A percentile compares a stretch with the other conserved stretches of the same genome.
Evolutionary conservation across 2,329 filamentous ascomycete species (phyloP).

Genomic region (Ophiosphaerella korrae): DNA sequence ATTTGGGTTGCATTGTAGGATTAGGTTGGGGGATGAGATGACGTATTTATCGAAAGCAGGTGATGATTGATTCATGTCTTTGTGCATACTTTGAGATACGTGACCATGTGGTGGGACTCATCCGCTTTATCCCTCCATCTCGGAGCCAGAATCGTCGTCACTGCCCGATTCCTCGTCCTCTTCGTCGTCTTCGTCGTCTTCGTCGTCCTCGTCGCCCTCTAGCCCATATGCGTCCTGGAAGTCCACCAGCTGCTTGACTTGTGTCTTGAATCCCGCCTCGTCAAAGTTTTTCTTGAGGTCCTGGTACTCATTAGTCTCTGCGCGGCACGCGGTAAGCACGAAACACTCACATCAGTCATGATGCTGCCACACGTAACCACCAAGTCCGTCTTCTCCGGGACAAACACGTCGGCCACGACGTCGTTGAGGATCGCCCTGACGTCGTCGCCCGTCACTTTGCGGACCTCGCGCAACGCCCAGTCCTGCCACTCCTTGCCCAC

Average conservation of each 20-base stretch:
- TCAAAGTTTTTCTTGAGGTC: slow-evolving; percentile 76
- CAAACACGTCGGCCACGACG: slow-evolving; percentile 79
- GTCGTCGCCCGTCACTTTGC: slow-evolving; percentile 75
- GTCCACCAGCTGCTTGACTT: slow-evolving; percentile 73
- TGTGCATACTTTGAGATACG: background rate
- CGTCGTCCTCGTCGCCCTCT: slow-evolving; percentile 63
- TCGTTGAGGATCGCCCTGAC: slow-evolving; percentile 76
- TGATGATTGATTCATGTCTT: background rate
- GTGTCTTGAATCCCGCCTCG: slow-evolving; percentile 76
- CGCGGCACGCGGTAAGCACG: background rate
- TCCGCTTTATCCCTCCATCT: slow-evolving; percentile 30
- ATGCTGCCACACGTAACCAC: slow-evolving; percentile 86
- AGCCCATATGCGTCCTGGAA: slow-evolving; percentile 93
- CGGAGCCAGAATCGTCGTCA: slow-evolving; percentile 27
- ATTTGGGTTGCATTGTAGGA: background rate
- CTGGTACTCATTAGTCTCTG: slow-evolving; percentile 52
- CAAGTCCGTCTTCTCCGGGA: slow-evolving; percentile 78
- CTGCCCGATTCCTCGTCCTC: slow-evolving; percentile 65
- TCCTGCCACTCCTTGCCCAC: slow-evolving; percentile 79
- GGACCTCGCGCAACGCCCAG: slow-evolving; percentile 75
- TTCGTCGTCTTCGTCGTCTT: slow-evolving; percentile 63
- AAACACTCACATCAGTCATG: slow-evolving; percentile 76
- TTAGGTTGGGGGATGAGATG: background rate
- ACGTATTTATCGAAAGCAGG: background rate
- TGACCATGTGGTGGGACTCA: too few relatives aligned